Percentiles rank a stretch among this genome's conserved stretches.
phyloP scores from a whole-genome alignment of 2,329 filamentous ascomycete genomes.

The Talaromyces sp. region DNA sequence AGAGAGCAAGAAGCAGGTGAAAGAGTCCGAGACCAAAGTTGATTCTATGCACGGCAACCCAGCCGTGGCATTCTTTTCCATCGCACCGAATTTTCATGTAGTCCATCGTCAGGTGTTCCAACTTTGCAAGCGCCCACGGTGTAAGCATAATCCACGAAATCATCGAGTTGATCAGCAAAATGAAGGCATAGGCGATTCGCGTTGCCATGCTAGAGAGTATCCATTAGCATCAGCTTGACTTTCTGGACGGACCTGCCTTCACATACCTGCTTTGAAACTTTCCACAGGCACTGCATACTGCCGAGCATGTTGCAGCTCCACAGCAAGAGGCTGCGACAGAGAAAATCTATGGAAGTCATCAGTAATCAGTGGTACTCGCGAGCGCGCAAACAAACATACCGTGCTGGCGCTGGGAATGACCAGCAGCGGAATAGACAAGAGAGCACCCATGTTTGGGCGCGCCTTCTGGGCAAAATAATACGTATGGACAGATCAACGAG shows the following conservation, averaged over 20 bases:
- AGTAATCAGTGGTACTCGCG: neutral
- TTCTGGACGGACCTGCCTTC: neutral
- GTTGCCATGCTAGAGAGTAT: conserved; percentile 73
- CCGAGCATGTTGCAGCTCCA: conserved; percentile 91
- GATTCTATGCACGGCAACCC: conserved; percentile 93
- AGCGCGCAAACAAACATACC: conserved; percentile 50
- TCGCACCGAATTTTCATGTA: conserved; percentile 94
- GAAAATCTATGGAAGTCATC: conserved; percentile 51
- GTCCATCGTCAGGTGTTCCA: conserved; percentile 85
- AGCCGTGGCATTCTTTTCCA: conserved; percentile 86
- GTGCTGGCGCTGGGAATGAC: conserved; percentile 80
- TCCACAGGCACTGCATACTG: conserved; percentile 89
- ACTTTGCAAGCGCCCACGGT: conserved; percentile 93
- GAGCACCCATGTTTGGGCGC: conserved; percentile 66
- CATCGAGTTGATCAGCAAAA: conserved; percentile 94
- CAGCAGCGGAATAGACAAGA: conserved; percentile 83
- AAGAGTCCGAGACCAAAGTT: conserved; percentile 96
- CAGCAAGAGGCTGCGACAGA: conserved; percentile 86
- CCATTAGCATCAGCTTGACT: conserved; percentile 16
- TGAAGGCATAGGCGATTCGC: conserved; percentile 89
- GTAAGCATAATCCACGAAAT: conserved; percentile 99
- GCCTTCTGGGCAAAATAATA: neutral
- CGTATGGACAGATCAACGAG: neutral
- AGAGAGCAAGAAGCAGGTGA: conserved; percentile 76
- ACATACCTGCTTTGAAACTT: conserved; percentile 89